Base-by-base conservation (phyloP, 2,329 filamentous ascomycete genomes). In the Cladosporium sp. region DNA sequence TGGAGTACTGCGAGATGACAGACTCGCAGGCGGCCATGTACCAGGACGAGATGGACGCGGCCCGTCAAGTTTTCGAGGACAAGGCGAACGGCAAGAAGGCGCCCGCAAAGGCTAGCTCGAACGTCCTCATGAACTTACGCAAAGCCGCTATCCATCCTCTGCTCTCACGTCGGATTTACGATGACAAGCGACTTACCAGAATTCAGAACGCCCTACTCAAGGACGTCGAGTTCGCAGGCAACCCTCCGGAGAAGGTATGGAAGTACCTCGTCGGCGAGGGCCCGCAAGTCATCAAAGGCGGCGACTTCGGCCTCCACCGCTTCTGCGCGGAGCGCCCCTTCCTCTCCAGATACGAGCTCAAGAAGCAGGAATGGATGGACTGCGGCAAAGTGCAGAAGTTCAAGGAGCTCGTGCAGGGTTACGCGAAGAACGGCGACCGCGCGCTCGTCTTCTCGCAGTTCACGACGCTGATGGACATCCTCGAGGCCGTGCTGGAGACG, bases 391-490 rank as follows among this genome's bases (percentile, higher is more conserved):
- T 97, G n/a, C 74, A 83, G 58, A 86, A 87, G 59, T 80, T 97
- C 22, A 77, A 89, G 22, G 79, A 87, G 61, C 78, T 98, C 10
- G 77, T 98, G 1, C 74, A 77, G 9, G 71, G 78, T 11, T 96
- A 89, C 70, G 84, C 85, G 59, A 73, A 79, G 55, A 90, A 89
- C 49, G 92, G 91, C 3, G 91, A 96, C 67, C 85, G 92, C 3
- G 85, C 88, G 1, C 78, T 98, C 2, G 83, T 98, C 19, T 98
- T 98, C 72, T 95, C 87, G 43, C 90, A 95, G 62, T 98, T 97
- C 69, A 89, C 89, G 6, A 85, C 89, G 59, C 85, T 95, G 51
- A 86, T 97, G 70, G 87, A 96, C 68, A 90, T 98, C 52, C 77
- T 98, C 0, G 85, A 90, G 58, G 83, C 88, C 61, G 89, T 95